Conservation (phyloP, 2,329 filamentous ascomycete genomes). For the Ceratocystis lukuohia region DNA sequence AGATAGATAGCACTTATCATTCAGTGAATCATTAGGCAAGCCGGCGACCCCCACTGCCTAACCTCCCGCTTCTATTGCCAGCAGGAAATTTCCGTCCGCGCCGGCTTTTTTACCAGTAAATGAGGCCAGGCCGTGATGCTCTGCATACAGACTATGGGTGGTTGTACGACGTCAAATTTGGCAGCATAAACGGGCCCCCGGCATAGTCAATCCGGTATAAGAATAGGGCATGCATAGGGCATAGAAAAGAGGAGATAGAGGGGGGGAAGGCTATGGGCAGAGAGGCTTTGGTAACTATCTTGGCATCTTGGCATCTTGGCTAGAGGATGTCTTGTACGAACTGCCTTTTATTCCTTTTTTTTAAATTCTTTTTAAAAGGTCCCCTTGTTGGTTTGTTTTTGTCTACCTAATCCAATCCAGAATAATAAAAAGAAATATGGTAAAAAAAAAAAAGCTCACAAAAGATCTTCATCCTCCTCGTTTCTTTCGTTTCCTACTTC, state of each 20-base stretch:
- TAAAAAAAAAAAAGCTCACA: background rate
- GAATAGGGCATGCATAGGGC: background rate
- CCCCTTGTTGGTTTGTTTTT: background rate
- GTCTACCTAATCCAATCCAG: background rate
- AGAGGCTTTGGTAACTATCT: background rate
- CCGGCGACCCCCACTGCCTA: too few relatives aligned
- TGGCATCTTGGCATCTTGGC: background rate
- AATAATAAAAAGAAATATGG: background rate
- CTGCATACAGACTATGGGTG: background rate
- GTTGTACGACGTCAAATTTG: background rate
- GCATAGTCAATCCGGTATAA: background rate
- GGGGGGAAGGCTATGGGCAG: background rate
- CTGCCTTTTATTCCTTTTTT: background rate
- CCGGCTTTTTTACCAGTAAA: background rate
- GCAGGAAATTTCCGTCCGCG: background rate
- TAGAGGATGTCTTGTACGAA: background rate
- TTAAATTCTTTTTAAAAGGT: background rate
- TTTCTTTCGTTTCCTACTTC: background rate
- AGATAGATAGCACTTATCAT: too few relatives aligned
- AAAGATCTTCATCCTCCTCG: background rate
- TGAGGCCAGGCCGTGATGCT: background rate
- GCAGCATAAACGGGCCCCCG: background rate
- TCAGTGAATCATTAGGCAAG: too few relatives aligned
- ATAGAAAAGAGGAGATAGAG: background rate
- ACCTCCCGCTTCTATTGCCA: too few relatives aligned